Conservation (phyloP, 257 asterid species). For the Solanum lycopersicoides region DNA sequence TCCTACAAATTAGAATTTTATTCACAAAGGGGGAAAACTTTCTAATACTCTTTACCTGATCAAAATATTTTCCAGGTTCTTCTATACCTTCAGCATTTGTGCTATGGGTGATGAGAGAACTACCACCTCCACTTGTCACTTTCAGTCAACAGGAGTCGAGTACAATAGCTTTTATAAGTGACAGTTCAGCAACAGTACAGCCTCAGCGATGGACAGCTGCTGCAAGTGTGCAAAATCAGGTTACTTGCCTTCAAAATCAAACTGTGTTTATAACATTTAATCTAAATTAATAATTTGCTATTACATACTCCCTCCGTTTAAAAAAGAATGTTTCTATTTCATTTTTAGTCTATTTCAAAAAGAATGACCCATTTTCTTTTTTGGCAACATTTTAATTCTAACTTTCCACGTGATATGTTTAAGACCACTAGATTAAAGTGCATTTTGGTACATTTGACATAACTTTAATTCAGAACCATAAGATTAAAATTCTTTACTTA, state of each 20-base stretch:
- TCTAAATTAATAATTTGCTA: too few species aligned
- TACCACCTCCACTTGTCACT: conserved; percentile 51
- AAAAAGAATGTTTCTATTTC: too few species aligned
- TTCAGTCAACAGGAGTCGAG: conserved; percentile 43
- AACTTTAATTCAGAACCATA: too few species aligned
- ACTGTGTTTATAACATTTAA: too few species aligned
- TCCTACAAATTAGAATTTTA: not conserved
- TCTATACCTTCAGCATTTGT: conserved; percentile 81
- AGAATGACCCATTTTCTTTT: too few species aligned
- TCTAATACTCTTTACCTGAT: not conserved
- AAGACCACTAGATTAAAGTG: too few species aligned
- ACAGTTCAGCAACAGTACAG: conserved; percentile 33
- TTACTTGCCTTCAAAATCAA: conserved; percentile 6
- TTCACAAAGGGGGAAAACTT: not conserved
- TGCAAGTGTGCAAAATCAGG: conserved; percentile 70
- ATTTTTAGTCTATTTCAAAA: too few species aligned
- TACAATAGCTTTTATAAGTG: conserved; percentile 58
- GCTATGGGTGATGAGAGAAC: conserved; percentile 83
- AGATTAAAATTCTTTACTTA: too few species aligned
- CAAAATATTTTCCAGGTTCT: conserved; percentile 47
- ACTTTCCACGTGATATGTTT: too few species aligned
- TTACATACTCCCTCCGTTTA: too few species aligned
- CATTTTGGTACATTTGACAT: too few species aligned
- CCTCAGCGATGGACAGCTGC: conserved; percentile 61
- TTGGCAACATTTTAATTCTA: too few species aligned